Evolutionary conservation across 1,139 yeast genomes (phyloP), one percentile per base, ranked within the genome.

Genomic region (Blastobotrys serpentis): DNA sequence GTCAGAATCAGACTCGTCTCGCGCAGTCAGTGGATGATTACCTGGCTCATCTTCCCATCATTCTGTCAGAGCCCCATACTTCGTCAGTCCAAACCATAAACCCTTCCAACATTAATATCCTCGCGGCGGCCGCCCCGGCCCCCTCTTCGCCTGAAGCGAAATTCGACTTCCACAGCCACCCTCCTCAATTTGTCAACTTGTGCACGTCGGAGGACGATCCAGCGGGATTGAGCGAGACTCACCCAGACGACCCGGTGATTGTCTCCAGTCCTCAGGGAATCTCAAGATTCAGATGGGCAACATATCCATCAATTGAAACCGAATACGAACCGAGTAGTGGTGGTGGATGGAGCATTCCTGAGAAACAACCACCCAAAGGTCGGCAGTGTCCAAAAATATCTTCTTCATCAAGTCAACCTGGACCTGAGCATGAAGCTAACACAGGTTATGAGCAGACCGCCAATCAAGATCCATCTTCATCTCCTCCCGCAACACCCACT

Each of bases 391-490:
- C 38, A 19, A 11, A 25, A 10, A 26, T 7, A 26, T 4, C 34
- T 23, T 17, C 47, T 41, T 14, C 36, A 43, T 19, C 23, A 29
- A n/a, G 37, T 39, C 2, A 19, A 46, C 14, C 38, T 50, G 17
- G 37, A 30, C 48, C 10, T 33, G 45, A 6, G 25, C 46, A 5
- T 14, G n/a, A 36, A 13, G 42, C 50, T 2, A 48, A 33, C n/a
- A n/a, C n/a, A n/a, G 14, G 18, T n/a, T n/a, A n/a, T n/a, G n/a
- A n/a, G n/a, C n/a, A n/a, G n/a, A n/a, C n/a, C n/a, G n/a, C n/a
- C n/a, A n/a, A n/a, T n/a, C n/a, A n/a, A n/a, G n/a, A n/a, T n/a
- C n/a, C n/a, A n/a, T n/a, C n/a, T n/a, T n/a, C n/a, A n/a, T n/a
- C n/a, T n/a, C n/a, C n/a, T n/a, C n/a, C n/a, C n/a, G n/a, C n/a